Percentiles rank a stretch among this genome's conserved stretches.
These are phyloP conservation scores for Termitomyces sp. DNA, from an alignment of 1,284 basidiomycete genomes.

Conservation along the genomic window DNA sequence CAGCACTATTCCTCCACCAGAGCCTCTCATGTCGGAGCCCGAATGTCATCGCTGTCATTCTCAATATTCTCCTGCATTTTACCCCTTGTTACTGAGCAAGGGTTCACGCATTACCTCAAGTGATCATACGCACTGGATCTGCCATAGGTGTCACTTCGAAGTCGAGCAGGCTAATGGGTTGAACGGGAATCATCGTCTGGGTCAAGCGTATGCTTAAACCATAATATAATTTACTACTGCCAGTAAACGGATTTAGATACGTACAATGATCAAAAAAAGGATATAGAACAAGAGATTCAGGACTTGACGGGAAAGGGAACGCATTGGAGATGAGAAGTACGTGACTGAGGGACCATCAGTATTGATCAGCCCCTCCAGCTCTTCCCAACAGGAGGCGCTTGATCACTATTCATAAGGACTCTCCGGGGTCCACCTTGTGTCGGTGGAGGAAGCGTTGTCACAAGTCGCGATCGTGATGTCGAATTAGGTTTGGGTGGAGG, in stretches of 20 bases:
- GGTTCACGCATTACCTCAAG: slow-evolving; percentile 5
- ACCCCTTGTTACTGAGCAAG: slow-evolving; percentile 18
- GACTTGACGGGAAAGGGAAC: neutral
- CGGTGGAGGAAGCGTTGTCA: slow-evolving; percentile 24
- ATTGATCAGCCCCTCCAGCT: slow-evolving; percentile 26
- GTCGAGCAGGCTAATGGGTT: slow-evolving; percentile 10
- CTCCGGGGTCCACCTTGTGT: slow-evolving; percentile 44
- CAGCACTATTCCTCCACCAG: slow-evolving; percentile 17
- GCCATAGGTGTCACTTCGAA: slow-evolving; percentile 48
- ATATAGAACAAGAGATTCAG: neutral
- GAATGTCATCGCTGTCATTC: slow-evolving; percentile 37
- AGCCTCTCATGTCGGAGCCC: slow-evolving; percentile 24
- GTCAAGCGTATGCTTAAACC: slow-evolving; percentile 5
- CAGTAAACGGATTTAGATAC: slow-evolving; percentile 1
- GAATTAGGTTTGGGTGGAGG: slow-evolving; percentile 18
- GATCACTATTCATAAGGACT: slow-evolving; percentile 52
- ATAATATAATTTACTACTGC: neutral
- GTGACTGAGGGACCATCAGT: no score
- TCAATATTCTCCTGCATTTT: slow-evolving; percentile 40
- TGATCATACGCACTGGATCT: slow-evolving; percentile 31
- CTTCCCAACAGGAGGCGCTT: slow-evolving; percentile 42
- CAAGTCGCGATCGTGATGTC: slow-evolving; percentile 16
- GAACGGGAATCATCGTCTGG: slow-evolving; percentile 1
- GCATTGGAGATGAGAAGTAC: neutral
- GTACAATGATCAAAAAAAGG: neutral